These are phyloP conservation scores for Lagenidium giganteum DNA, from an alignment of 352 stramenopile genomes.

Conservation along the genomic window DNA sequence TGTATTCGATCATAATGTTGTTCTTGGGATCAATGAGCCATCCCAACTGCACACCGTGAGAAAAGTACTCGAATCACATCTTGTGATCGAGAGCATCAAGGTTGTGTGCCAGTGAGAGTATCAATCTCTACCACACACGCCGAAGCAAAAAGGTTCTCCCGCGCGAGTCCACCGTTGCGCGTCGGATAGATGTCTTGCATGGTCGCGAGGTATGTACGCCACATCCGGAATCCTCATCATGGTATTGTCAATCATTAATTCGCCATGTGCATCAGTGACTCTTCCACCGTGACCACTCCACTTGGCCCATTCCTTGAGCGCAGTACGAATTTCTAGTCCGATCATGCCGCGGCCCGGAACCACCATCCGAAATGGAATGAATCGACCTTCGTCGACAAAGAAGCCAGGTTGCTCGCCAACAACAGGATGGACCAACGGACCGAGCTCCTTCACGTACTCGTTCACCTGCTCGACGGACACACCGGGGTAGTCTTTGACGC, in stretches of 20 bases:
- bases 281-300: conserved; percentile 12
- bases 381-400: conserved; percentile 23
- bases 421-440: conserved; percentile 13
- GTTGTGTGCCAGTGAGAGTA: conserved; percentile 9
- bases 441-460: conserved; percentile 9
- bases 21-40: conserved; percentile 19
- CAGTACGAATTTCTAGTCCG: conserved; percentile 4
- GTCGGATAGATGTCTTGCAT: background rate
- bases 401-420: conserved; percentile 17
- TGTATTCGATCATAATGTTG: conserved; percentile 5
- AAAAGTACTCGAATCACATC: conserved; percentile 16
- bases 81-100: conserved; percentile 4
- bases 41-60: conserved; percentile 14
- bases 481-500: conserved; percentile 20
- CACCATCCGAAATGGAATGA: conserved; percentile 10
- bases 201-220: conserved; percentile 2
- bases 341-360: conserved; percentile 10
- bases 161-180: conserved; percentile 12
- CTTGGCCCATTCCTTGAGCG: conserved; percentile 3
- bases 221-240: conserved; percentile 4
- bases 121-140: conserved; percentile 19
- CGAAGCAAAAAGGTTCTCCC: conserved; percentile 17
- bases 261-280: conserved; percentile 13
- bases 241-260: conserved; percentile 9
- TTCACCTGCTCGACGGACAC: conserved; percentile 17